Conservation (phyloP, 1,284 basidiomycete genomes). For the Leccinum fallax region DNA sequence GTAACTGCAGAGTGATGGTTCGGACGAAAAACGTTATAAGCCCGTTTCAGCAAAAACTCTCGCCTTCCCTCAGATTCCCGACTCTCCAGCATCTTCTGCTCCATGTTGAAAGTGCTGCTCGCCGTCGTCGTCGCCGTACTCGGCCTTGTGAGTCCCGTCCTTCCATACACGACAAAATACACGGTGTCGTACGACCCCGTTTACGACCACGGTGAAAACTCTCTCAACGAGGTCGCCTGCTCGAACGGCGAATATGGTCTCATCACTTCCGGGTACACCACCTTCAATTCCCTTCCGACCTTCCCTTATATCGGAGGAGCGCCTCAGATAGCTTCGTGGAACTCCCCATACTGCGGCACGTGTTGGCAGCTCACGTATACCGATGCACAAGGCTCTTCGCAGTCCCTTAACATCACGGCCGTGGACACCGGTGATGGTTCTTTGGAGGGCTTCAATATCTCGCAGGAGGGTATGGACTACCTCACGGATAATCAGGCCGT, state of each 20-base stretch:
- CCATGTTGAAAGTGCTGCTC: not conserved
- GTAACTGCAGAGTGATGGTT: not conserved
- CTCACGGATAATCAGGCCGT: conserved; percentile 16
- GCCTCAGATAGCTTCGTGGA: conserved; percentile 33
- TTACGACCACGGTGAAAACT: conserved; percentile 42
- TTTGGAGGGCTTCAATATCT: conserved; percentile 42
- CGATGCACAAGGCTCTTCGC: conserved; percentile 16
- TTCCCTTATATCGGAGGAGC: conserved; percentile 55
- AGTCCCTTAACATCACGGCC: conserved; percentile 30
- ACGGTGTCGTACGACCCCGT: conserved; percentile 14
- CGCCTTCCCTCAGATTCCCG: not conserved
- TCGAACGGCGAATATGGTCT: conserved; percentile 47
- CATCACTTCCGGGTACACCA: conserved; percentile 42
- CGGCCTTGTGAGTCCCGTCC: conserved; percentile 5
- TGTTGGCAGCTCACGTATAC: conserved; percentile 39
- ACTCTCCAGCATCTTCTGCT: not conserved
- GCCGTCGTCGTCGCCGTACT: conserved; percentile 2
- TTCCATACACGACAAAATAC: conserved; percentile 15
- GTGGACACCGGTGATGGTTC: conserved; percentile 47
- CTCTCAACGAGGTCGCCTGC: conserved; percentile 47
- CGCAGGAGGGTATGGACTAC: conserved; percentile 23
- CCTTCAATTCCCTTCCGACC: conserved; percentile 47
- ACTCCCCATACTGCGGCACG: conserved; percentile 25
- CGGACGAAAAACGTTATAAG: not conserved
- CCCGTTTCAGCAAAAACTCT: not conserved